A percentile compares a stretch with the other conserved stretches of the same genome.
Evolutionary conservation across 768 basidiomycete genomes (phyloP).

Genomic region (Sarcodon sp.): DNA sequence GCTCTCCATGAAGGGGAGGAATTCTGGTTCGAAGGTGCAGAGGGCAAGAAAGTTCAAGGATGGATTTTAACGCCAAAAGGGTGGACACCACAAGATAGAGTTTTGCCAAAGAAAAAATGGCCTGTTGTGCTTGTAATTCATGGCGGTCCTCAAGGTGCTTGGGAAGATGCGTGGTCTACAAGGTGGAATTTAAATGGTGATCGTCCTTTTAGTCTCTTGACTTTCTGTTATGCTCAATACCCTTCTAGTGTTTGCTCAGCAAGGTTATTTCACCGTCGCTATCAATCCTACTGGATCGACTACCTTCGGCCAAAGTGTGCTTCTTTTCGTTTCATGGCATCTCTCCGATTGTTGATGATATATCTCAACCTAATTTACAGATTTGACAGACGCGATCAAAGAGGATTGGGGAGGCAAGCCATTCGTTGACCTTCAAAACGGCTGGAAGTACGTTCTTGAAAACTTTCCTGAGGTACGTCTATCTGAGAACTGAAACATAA

Average conservation of each 20-base stretch:
- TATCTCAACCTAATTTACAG: constrained; percentile 19
- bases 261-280: constrained; percentile 79
- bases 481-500: background rate
- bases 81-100: constrained; percentile 43
- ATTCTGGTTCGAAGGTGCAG: constrained; percentile 84
- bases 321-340: background rate
- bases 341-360: background rate
- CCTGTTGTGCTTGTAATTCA: constrained; percentile 21
- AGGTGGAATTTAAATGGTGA: constrained; percentile 69
- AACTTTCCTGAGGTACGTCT: constrained; percentile 51
- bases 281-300: constrained; percentile 95
- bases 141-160: constrained; percentile 62
- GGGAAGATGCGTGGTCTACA: constrained; percentile 87
- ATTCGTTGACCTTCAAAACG: constrained; percentile 62
- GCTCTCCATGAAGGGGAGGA: constrained; percentile 53
- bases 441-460: constrained; percentile 59
- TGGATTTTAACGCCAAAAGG: constrained; percentile 77
- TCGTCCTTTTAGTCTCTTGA: background rate
- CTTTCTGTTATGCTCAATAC: background rate
- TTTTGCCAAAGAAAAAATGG: constrained; percentile 41
- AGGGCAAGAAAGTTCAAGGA: constrained; percentile 67
- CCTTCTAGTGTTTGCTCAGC: constrained; percentile 57
- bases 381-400: constrained; percentile 68
- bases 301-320: constrained; percentile 73
- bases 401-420: constrained; percentile 84